Evolutionary conservation across 2,329 filamentous ascomycete species (phyloP).

Genomic region (Pseudopyricularia cyperi): DNA sequence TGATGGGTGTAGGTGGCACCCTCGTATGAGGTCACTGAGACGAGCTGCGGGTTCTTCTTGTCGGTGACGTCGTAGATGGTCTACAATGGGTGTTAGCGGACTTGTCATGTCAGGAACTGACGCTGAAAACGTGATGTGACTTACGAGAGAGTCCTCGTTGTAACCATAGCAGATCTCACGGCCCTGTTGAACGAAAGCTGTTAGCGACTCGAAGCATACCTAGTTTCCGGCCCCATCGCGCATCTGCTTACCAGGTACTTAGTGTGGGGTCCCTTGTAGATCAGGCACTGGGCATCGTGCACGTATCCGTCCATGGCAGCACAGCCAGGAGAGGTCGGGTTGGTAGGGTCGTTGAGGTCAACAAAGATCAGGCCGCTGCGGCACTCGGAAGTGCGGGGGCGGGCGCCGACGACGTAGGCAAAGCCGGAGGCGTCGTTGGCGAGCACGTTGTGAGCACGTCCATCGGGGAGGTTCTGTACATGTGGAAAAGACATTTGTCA

Average conservation of each 20-base stretch:
- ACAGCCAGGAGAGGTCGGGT: constrained; percentile 40
- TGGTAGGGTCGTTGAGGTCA: constrained; percentile 38
- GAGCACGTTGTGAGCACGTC: constrained; percentile 3
- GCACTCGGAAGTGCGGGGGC: constrained; percentile 28
- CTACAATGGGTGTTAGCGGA: not conserved
- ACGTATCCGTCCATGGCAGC: constrained; percentile 43
- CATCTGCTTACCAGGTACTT: constrained; percentile 16
- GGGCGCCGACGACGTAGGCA: constrained; percentile 28
- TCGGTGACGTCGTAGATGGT: constrained; percentile 32
- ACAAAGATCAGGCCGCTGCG: constrained; percentile 44
- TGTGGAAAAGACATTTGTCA: not conserved
- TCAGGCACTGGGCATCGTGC: constrained; percentile 47
- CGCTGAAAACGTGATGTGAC: not conserved
- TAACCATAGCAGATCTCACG: constrained; percentile 15
- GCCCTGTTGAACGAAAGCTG: not conserved
- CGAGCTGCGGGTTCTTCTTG: constrained; percentile 29
- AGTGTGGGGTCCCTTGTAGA: constrained; percentile 35
- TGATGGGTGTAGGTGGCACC: constrained; percentile 46
- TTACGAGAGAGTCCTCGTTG: constrained; percentile 33
- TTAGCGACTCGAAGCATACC: not conserved
- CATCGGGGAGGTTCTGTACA: not conserved
- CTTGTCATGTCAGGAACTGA: not conserved
- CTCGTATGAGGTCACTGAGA: constrained; percentile 41
- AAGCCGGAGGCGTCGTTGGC: constrained; percentile 19
- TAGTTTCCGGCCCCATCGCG: not conserved